phyloP scores from a whole-genome alignment of 2,329 filamentous ascomycete species.

The Colletotrichum truncatum region DNA sequence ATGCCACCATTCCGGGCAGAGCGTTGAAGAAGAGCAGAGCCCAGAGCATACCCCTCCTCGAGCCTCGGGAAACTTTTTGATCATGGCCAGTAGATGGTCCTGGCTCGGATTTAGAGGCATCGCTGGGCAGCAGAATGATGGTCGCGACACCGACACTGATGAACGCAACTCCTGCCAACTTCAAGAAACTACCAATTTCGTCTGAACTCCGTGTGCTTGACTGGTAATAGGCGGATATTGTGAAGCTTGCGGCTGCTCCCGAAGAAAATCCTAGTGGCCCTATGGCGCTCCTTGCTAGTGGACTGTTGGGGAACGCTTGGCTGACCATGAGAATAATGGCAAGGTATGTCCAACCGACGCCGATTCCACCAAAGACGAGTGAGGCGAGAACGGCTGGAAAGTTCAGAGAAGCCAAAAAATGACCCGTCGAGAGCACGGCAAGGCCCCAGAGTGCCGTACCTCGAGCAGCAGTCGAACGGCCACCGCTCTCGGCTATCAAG shows the following conservation, averaged over 20 bases:
- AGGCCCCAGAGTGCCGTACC: not conserved
- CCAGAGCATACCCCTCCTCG: not conserved
- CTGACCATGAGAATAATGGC: not conserved
- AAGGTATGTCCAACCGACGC: not conserved
- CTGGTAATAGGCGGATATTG: not conserved
- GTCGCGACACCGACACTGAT: not conserved
- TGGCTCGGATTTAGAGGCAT: not conserved
- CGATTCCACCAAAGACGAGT: not conserved
- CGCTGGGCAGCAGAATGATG: not conserved
- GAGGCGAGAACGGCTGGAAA: not conserved
- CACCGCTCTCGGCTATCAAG: not conserved
- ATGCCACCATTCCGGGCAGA: not conserved
- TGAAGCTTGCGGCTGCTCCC: not conserved
- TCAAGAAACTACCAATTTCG: not conserved
- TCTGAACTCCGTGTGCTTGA: not conserved
- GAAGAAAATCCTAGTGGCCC: not conserved
- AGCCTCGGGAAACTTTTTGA: not conserved
- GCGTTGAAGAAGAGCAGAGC: not conserved
- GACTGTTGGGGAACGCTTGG: not conserved
- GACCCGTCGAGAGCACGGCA: not conserved
- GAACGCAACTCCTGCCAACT: not conserved
- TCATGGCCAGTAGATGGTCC: accelerated
- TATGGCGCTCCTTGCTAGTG: not conserved
- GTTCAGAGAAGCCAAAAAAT: not conserved
- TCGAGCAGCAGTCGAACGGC: not conserved